Conservation (phyloP, 192 early-diverging fungal genomes). For the Entophlyctis luteolus region DNA sequence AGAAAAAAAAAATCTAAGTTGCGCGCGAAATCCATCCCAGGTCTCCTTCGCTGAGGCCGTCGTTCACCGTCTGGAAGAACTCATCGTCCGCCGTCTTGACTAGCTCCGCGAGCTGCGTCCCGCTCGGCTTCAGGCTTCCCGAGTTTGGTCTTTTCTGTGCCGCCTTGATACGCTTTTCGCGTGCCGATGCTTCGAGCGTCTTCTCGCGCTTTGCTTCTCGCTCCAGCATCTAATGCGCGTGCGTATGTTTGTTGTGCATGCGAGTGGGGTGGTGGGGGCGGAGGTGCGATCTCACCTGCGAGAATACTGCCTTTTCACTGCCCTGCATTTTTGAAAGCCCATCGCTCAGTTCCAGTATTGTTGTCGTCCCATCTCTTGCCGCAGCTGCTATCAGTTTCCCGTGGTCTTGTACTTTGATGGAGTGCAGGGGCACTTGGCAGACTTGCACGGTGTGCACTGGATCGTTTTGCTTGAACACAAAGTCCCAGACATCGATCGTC, state of each 20-base stretch:
- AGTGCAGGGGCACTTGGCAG: slow-evolving; percentile 52
- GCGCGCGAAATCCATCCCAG: slow-evolving; percentile 4
- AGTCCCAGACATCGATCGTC: slow-evolving; percentile 58
- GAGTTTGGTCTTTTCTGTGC: slow-evolving; percentile 51
- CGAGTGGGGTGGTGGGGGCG: no score
- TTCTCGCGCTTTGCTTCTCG: slow-evolving; percentile 61
- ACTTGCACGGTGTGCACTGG: slow-evolving; percentile 60
- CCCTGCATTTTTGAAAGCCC: slow-evolving; percentile 46
- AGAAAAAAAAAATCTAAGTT: no score
- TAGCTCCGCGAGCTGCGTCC: slow-evolving; percentile 40
- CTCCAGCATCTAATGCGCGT: slow-evolving; percentile 51
- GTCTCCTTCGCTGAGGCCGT: slow-evolving; percentile 30
- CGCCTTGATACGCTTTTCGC: slow-evolving; percentile 60
- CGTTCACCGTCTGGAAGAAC: slow-evolving; percentile 51
- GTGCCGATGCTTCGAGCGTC: slow-evolving; percentile 49
- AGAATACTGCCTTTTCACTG: slow-evolving; percentile 56
- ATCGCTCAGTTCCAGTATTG: slow-evolving; percentile 53
- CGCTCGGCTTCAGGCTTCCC: slow-evolving; percentile 33
- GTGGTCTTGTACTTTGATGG: slow-evolving; percentile 59
- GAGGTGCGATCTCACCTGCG: slow-evolving; percentile 49
- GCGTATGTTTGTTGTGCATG: neutral
- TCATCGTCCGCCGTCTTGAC: slow-evolving; percentile 50
- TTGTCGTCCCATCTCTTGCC: slow-evolving; percentile 53
- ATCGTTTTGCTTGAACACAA: slow-evolving; percentile 56
- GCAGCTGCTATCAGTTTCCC: slow-evolving; percentile 51